Percentiles rank a stretch among this genome's conserved stretches.
These are phyloP conservation scores for Dryas integrifolia DNA, from an alignment of 331 rosid genomes.

Conservation along the genomic window DNA sequence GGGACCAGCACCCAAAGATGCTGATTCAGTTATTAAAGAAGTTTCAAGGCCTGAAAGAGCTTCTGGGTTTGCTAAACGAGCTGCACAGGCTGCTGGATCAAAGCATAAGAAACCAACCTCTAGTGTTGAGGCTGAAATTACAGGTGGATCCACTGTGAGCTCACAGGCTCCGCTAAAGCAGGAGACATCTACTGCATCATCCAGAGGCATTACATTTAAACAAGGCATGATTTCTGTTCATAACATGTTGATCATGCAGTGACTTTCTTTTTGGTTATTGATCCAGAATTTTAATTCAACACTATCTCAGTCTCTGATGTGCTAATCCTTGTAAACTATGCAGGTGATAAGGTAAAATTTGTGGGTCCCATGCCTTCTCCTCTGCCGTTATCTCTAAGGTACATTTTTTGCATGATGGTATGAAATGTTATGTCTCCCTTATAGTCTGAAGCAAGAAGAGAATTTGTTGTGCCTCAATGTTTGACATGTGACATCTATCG, in stretches of 20 bases:
- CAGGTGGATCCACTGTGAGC: slow-evolving; percentile 70
- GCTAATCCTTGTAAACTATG: slow-evolving; percentile 21
- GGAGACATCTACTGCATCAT: slow-evolving; percentile 79
- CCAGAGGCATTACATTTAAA: slow-evolving; percentile 59
- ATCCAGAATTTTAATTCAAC: neutral
- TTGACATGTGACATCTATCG: neutral
- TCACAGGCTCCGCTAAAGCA: slow-evolving; percentile 71
- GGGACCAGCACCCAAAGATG: slow-evolving; percentile 60
- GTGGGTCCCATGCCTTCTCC: slow-evolving; percentile 53
- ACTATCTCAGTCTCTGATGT: neutral
- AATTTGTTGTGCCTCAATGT: slow-evolving; percentile 3
- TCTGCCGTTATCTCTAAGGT: slow-evolving; percentile 57
- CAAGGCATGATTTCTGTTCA: slow-evolving; percentile 45
- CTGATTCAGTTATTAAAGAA: slow-evolving; percentile 58
- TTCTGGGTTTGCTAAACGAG: slow-evolving; percentile 54
- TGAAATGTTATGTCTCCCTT: neutral
- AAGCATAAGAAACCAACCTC: slow-evolving; percentile 76
- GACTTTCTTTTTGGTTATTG: neutral
- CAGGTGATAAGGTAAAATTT: slow-evolving; percentile 90
- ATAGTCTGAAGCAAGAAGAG: neutral
- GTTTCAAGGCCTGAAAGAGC: slow-evolving; percentile 55
- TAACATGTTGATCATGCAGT: neutral
- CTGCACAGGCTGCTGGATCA: slow-evolving; percentile 42
- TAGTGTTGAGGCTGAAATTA: slow-evolving; percentile 85
- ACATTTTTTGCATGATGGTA: slow-evolving; percentile 16